Conservation (phyloP, 2,329 filamentous ascomycete genomes). For the Venturia carpophila region DNA sequence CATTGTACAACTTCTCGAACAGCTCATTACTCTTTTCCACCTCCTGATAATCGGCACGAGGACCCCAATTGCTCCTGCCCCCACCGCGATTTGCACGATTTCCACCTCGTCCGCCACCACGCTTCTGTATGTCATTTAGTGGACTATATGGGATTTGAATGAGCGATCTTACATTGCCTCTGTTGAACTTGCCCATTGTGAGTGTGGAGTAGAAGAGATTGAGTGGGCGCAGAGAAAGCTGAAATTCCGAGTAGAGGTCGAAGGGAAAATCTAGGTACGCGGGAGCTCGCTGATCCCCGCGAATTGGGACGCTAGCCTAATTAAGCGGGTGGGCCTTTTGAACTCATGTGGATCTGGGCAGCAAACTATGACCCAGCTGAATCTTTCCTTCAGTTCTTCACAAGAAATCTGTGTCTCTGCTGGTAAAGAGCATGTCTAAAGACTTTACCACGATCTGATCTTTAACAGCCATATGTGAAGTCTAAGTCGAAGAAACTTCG, state of each 20-base stretch:
- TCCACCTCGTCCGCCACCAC: constrained; percentile 7
- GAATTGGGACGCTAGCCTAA: not conserved
- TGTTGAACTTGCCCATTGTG: constrained; percentile 10
- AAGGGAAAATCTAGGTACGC: not conserved
- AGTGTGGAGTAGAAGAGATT: not conserved
- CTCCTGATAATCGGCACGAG: constrained; percentile 44
- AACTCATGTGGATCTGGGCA: not conserved
- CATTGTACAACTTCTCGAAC: constrained; percentile 81
- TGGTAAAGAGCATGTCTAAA: no score
- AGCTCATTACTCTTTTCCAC: constrained; percentile 74
- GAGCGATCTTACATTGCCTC: constrained; percentile 10
- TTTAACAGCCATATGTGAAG: no score
- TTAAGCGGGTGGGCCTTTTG: not conserved
- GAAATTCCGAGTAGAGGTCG: not conserved
- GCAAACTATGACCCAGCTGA: not conserved
- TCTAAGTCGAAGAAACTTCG: no score
- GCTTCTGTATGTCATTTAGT: constrained; percentile 10
- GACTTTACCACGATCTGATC: no score
- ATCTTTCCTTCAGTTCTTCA: not conserved
- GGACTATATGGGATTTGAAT: not conserved
- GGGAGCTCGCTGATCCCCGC: not conserved
- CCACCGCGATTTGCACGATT: constrained; percentile 10
- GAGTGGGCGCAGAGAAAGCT: not conserved
- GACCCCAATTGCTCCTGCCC: constrained; percentile 1
- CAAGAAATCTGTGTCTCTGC: no score